Conservation (phyloP, 257 asterid genomes). For the Penstemon newberryi region DNA sequence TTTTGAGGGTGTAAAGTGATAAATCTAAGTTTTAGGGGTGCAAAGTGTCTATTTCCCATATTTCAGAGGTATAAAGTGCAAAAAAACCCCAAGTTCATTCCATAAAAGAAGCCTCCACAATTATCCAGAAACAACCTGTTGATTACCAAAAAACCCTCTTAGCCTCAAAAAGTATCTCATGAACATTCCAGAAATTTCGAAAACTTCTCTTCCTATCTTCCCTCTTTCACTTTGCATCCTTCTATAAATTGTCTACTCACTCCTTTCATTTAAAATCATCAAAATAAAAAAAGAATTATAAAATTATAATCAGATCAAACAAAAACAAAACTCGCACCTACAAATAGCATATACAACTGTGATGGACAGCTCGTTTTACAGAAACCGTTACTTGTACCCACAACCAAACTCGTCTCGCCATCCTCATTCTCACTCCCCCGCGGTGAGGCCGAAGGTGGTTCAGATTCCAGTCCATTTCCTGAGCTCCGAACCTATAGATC, state of each 20-base stretch:
- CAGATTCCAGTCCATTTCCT: constrained; percentile 65
- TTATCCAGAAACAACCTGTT: too few species aligned
- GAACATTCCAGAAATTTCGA: constrained; percentile 38
- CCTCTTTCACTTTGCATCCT: not conserved
- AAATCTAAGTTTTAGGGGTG: too few species aligned
- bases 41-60: too few species aligned
- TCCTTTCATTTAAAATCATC: too few species aligned
- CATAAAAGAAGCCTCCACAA: too few species aligned
- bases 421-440: too few species aligned
- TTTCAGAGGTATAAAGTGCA: too few species aligned
- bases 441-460: constrained; percentile 38
- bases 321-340: not conserved
- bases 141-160: too few species aligned
- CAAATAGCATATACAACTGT: too few species aligned
- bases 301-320: not conserved
- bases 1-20: too few species aligned
- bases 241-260: not conserved
- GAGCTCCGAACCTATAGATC: constrained; percentile 37
- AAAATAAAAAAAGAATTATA: too few species aligned
- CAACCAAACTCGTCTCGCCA: not conserved
- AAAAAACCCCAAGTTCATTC: too few species aligned
- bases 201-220: not conserved
- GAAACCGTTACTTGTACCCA: constrained; percentile 36
- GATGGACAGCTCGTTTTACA: constrained; percentile 48
- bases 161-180: not conserved